A percentile compares a stretch with the other conserved stretches of the same genome.
Conservation (phyloP, 805 yeast species). For the Naumovozyma baii region DNA sequence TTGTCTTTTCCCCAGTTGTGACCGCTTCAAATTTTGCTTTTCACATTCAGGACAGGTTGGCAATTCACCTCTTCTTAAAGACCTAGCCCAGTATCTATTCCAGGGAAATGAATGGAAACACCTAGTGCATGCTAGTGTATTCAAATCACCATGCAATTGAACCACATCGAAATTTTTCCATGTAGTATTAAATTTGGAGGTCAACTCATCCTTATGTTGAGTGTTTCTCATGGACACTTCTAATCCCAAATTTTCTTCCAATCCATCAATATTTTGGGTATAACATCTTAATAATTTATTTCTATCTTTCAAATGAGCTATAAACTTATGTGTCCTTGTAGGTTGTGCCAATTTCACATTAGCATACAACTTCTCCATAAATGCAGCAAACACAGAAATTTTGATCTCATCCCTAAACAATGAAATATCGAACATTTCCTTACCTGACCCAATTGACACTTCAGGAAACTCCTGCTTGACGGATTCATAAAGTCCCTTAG, state of each 20-base stretch:
- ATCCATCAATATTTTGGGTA: constrained; percentile 90
- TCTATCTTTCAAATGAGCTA: constrained; percentile 46
- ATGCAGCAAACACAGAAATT: constrained; percentile 67
- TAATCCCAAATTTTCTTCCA: constrained; percentile 60
- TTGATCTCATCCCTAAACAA: constrained; percentile 62
- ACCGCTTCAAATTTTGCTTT: constrained; percentile 44
- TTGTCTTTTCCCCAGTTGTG: constrained; percentile 60
- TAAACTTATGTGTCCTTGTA: constrained; percentile 75
- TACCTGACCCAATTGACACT: constrained; percentile 58
- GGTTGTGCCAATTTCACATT: constrained; percentile 61
- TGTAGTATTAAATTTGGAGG: constrained; percentile 25
- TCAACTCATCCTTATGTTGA: not conserved
- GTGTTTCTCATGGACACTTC: constrained; percentile 40
- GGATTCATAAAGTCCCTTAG: constrained; percentile 70
- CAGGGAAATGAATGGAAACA: constrained; percentile 55
- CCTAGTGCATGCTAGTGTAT: constrained; percentile 62
- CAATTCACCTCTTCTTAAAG: constrained; percentile 49
- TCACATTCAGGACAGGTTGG: constrained; percentile 74
- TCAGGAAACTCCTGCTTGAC: constrained; percentile 56
- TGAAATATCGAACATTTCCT: constrained; percentile 83
- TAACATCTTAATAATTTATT: constrained; percentile 73
- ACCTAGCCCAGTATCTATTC: constrained; percentile 42
- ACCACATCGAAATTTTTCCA: constrained; percentile 71
- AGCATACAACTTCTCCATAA: constrained; percentile 72
- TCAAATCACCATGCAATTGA: constrained; percentile 85